Percentiles rank a stretch among this genome's conserved stretches.
Conservation (phyloP, 2,329 filamentous ascomycete genomes). For the Myriosclerotinia duriaeana region DNA sequence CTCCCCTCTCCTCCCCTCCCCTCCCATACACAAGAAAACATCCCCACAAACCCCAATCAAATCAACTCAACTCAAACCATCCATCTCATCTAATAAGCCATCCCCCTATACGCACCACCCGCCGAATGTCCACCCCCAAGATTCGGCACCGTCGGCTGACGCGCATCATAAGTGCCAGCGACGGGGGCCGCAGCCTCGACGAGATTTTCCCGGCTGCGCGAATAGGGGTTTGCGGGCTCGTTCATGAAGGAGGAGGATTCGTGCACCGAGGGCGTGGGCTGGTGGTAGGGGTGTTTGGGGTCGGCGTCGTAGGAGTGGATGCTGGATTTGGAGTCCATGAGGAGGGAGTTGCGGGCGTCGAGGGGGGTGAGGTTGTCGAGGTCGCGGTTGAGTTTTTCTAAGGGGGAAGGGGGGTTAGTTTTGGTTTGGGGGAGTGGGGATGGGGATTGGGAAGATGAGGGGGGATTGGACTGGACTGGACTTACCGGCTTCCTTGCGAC, state of each 20-base stretch:
- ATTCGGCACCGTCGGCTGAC: slow-evolving; percentile 19
- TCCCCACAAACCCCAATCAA: too few species aligned
- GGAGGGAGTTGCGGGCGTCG: slow-evolving; percentile 81
- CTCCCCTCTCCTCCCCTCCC: too few species aligned
- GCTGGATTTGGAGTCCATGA: slow-evolving; percentile 42
- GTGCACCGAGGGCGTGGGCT: slow-evolving; percentile 26
- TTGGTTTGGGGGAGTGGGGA: not conserved
- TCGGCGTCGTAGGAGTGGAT: slow-evolving; percentile 11
- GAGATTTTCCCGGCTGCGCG: slow-evolving; percentile 19
- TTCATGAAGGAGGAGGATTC: slow-evolving; percentile 30
- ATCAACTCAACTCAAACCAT: not conserved
- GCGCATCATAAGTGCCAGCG: not conserved
- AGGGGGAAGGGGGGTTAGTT: not conserved
- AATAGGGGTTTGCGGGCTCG: slow-evolving; percentile 38
- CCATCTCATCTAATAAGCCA: slow-evolving; percentile 32
- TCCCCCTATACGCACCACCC: slow-evolving; percentile 34
- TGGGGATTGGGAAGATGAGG: not conserved
- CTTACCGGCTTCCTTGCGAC: slow-evolving; percentile 87
- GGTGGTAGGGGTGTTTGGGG: slow-evolving; percentile 32
- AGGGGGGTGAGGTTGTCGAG: slow-evolving; percentile 82
- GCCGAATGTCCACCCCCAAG: slow-evolving; percentile 3
- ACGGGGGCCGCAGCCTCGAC: slow-evolving; percentile 19
- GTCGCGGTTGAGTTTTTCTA: slow-evolving; percentile 75
- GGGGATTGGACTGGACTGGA: slow-evolving; percentile 28
- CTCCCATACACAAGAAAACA: too few species aligned